Evolutionary conservation across 305 asterid species (phyloP).

Genomic region (Petunia hybrid): DNA sequence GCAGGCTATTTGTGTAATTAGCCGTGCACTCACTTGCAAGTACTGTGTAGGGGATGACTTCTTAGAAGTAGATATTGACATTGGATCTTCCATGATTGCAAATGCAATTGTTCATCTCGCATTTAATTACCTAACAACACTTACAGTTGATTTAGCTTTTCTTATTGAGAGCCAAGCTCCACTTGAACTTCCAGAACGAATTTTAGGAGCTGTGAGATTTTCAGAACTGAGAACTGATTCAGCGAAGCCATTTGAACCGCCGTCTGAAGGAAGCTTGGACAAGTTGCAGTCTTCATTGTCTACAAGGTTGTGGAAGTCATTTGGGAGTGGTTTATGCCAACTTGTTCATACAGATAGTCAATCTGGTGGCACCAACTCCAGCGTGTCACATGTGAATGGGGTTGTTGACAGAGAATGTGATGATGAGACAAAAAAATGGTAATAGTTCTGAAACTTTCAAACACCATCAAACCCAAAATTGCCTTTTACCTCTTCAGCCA

Average conservation of each 20-base stretch:
- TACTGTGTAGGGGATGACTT: constrained; percentile 63
- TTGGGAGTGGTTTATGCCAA: constrained; percentile 63
- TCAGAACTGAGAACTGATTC: constrained; percentile 63
- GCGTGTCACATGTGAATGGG: constrained; percentile 43
- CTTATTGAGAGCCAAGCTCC: constrained; percentile 78
- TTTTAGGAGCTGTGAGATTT: constrained; percentile 82
- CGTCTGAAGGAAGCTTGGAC: constrained; percentile 45
- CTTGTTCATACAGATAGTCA: constrained; percentile 50
- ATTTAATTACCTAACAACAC: constrained; percentile 62
- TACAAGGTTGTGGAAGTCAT: constrained; percentile 64
- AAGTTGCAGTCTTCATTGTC: constrained; percentile 50
- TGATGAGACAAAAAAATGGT: constrained; percentile 43
- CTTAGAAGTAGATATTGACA: constrained; percentile 81
- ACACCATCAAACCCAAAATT: not conserved
- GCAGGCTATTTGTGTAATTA: constrained; percentile 80
- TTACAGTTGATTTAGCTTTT: constrained; percentile 83
- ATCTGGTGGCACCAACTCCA: constrained; percentile 44
- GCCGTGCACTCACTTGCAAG: constrained; percentile 66
- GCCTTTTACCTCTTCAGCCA: not conserved
- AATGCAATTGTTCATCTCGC: constrained; percentile 86
- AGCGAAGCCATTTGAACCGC: constrained; percentile 55
- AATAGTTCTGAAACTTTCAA: constrained; percentile 2
- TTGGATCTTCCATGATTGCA: constrained; percentile 87
- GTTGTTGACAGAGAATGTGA: constrained; percentile 39
- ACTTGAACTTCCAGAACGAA: constrained; percentile 77